These are phyloP conservation scores for Nannizzia gypsea DNA, from an alignment of 2,329 filamentous ascomycete species.

Conservation along the genomic window DNA sequence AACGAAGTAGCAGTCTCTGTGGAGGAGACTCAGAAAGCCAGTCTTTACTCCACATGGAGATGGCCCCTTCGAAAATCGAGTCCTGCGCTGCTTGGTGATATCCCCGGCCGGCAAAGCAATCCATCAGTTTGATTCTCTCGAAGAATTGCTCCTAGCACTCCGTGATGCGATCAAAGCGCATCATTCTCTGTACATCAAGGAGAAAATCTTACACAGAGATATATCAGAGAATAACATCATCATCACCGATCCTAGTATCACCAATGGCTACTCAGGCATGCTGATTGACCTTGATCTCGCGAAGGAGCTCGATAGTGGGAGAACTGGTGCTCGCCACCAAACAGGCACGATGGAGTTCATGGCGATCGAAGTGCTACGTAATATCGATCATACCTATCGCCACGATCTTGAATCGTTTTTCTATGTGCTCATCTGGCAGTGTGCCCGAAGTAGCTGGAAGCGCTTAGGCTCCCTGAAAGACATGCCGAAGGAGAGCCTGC, in stretches of 20 bases:
- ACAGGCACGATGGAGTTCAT: constrained; percentile 23
- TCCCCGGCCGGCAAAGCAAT: constrained; percentile 22
- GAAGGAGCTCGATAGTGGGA: constrained; percentile 18
- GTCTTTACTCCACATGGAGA: constrained; percentile 9
- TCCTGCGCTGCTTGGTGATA: constrained; percentile 22
- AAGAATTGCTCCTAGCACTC: constrained; percentile 26
- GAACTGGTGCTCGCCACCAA: constrained; percentile 8
- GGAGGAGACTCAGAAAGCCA: not conserved
- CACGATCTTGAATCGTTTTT: constrained; percentile 26
- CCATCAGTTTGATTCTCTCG: constrained; percentile 18
- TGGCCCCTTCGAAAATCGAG: constrained; percentile 19
- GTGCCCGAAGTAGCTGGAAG: not conserved
- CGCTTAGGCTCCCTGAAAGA: not conserved
- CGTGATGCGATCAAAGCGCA: constrained; percentile 29
- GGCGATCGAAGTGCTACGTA: constrained; percentile 25
- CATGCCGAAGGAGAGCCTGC: constrained; percentile 4
- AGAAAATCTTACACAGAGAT: constrained; percentile 28
- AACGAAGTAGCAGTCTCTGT: not conserved
- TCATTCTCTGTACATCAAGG: constrained; percentile 22
- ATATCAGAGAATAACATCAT: constrained; percentile 32
- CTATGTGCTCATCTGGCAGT: constrained; percentile 22
- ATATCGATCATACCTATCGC: constrained; percentile 23
- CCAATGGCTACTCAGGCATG: constrained; percentile 17
- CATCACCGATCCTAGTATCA: constrained; percentile 20
- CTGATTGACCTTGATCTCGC: constrained; percentile 29